Base-by-base conservation (phyloP, 495 filamentous ascomycete genomes). In the Tuber aestivum region DNA sequence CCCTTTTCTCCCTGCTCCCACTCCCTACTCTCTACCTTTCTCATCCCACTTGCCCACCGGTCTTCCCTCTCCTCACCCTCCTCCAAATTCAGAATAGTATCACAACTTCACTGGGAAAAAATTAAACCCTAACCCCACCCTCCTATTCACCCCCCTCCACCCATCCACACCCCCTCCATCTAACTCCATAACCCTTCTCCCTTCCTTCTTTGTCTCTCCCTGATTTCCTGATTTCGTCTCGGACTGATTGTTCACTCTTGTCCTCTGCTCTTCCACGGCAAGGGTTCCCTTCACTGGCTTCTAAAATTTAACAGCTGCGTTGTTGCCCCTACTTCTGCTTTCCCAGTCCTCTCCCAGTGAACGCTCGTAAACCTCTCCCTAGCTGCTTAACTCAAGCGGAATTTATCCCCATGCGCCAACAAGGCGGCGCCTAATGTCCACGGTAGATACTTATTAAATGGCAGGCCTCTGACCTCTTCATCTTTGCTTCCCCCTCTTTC, bases 391-490 rank as follows among this genome's bases (percentile, higher is more conserved):
- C 78, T 79, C 77, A 79, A 79, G 78, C 76, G 77, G 72, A 79
- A 76, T 79, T 79, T 79, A 79, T 79, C 77, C 78, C 72, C 72
- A 79, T 79, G 78, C 76, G 78, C 78, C 77, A 78, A 71, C 50
- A 71, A 75, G 78, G 40, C 78, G 78, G 78, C 78, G 78, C 78
- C 76, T 79, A 79, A 79, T 79, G 78, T 79, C 78, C 78, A 79
- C 75, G 77, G 78, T 79, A 79, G 78, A 79, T 79, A 79, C 50
- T 79, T 79, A 79, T 79, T 79, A 79, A 79, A 79, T 79, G 78
- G 78, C 78, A 79, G 77, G 76, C 78, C 77, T 79, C 78, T 79
- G 78, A 79, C 78, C 77, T 75, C 78, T 79, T 79, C 50, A 61
- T 56, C 73, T 74, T 79, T 79, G 77, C 78, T 73, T 61, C 77